Evolutionary conservation across 2,329 filamentous ascomycete species (phyloP).

Genomic region (Neodidymelliopsis sp.): DNA sequence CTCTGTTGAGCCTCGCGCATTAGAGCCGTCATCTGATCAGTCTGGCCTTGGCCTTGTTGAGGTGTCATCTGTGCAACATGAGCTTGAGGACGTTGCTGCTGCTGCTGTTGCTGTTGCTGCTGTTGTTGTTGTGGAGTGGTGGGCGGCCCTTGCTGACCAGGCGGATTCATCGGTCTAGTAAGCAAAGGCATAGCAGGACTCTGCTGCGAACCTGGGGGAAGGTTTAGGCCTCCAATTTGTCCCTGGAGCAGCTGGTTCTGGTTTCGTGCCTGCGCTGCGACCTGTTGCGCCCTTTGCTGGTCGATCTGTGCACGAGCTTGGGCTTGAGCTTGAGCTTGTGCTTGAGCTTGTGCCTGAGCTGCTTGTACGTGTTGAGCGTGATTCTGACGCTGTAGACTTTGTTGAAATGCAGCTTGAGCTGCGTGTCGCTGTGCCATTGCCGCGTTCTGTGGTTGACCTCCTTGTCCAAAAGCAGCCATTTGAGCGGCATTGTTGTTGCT

Average conservation of each 20-base stretch:
- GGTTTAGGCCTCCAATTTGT: slow-evolving; percentile 54
- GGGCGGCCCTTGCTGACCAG: slow-evolving; percentile 51
- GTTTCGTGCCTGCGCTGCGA: slow-evolving; percentile 37
- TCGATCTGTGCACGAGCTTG: slow-evolving; percentile 38
- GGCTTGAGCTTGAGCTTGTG: slow-evolving; percentile 38
- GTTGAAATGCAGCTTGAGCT: slow-evolving; percentile 32
- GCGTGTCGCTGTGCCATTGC: slow-evolving; percentile 40
- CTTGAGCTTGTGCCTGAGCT: slow-evolving; percentile 40
- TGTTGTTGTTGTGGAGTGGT: slow-evolving; percentile 45
- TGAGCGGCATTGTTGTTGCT: slow-evolving; percentile 61
- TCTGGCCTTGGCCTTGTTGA: slow-evolving; percentile 38
- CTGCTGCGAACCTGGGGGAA: slow-evolving; percentile 50
- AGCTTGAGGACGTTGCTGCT: slow-evolving; percentile 45
- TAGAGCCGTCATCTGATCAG: slow-evolving; percentile 37
- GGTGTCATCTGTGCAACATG: slow-evolving; percentile 48
- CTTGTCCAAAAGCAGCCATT: slow-evolving; percentile 46
- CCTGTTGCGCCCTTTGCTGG: slow-evolving; percentile 48
- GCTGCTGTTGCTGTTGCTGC: no score
- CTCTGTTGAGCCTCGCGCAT: slow-evolving; percentile 48
- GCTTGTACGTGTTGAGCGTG: slow-evolving; percentile 23
- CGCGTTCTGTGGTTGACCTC: slow-evolving; percentile 36
- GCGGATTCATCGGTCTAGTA: slow-evolving; percentile 56
- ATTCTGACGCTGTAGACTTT: slow-evolving; percentile 47
- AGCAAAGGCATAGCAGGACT: slow-evolving; percentile 59
- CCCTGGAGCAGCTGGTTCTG: slow-evolving; percentile 41